Evolutionary conservation across 768 basidiomycete species (phyloP), one percentile per base, ranked within the genome.

Genomic region (Russula sp.): DNA sequence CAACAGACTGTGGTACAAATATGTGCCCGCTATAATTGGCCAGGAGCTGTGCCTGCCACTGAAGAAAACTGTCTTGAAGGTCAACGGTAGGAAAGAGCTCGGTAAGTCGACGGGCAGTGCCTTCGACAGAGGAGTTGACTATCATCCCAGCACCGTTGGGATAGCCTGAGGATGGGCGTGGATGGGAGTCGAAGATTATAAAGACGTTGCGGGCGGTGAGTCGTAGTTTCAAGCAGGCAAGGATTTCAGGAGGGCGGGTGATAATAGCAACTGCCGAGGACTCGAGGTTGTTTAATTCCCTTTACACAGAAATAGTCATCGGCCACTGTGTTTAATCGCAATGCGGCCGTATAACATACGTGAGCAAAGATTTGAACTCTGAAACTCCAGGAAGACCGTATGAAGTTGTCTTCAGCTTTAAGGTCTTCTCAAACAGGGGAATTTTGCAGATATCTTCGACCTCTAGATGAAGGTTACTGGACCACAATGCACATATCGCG

Each of bases 171-270:
- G 66, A 58, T 0, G 82, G 78, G 11, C 87, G 78, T 6, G 83
- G 78, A 68, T 87, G 86, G 3, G 86, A 85, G 71, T 88, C 86
- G 61, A 88, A 88, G 46, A 87, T 72, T 48, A 82, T 75, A 65
- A 82, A 87, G 16, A 82, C 69, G 25, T 72, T 69, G n/a, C 56
- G 42, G 2, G 52, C 36, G 7, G 56, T 39, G 18, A 55, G 66
- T 38, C 64, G 56, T 42, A 76, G 66, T 61, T 73, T 75, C 62
- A 85, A 68, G 67, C 83, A 81, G 18, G 80, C 76, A 13, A 88
- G 70, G 56, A 88, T 87, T 68, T 88, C 87, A 0, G 87, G 86
- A 39, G 87, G 85, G 22, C 85, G 83, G 0, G 87, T 88, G 62
- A 88, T 82, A 54, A 87, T 75, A 39, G 74, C 74, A 56, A 79